Conservation (phyloP, 495 filamentous ascomycete species). For the Penicillium arizonense region DNA sequence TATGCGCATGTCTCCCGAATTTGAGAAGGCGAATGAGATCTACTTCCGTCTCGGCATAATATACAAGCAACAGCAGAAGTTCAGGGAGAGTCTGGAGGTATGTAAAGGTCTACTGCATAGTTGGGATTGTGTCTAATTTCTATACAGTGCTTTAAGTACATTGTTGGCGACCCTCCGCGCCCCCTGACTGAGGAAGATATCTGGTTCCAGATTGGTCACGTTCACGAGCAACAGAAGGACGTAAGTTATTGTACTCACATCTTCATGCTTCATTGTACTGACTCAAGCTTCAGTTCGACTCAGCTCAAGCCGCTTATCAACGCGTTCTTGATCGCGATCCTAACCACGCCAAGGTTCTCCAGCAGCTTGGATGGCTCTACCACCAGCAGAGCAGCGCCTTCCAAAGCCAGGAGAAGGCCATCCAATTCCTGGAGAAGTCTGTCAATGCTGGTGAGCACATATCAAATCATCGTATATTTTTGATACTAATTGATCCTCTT, state of each 20-base stretch:
- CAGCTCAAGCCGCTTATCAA: slow-evolving; percentile 86
- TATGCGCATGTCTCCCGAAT: slow-evolving; percentile 97
- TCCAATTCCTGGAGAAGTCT: slow-evolving; percentile 96
- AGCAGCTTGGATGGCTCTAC: slow-evolving; percentile 97
- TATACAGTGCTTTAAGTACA: slow-evolving; percentile 92
- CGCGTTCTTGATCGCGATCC: slow-evolving; percentile 94
- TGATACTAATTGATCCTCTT: neutral
- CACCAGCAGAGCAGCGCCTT: slow-evolving; percentile 92
- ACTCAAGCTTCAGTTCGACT: slow-evolving; percentile 68
- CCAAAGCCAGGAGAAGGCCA: slow-evolving; percentile 88
- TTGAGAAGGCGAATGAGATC: slow-evolving; percentile 99
- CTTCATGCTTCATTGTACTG: slow-evolving; percentile 6
- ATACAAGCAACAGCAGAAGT: slow-evolving; percentile 98
- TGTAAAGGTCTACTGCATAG: slow-evolving; percentile 14
- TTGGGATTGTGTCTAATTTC: slow-evolving; percentile 2
- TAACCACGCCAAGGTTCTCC: slow-evolving; percentile 95
- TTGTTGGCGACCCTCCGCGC: slow-evolving; percentile 87
- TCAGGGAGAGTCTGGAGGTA: slow-evolving; percentile 87
- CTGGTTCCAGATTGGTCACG: slow-evolving; percentile 99
- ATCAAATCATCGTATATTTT: neutral
- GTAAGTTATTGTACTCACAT: slow-evolving; percentile 52
- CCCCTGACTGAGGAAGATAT: slow-evolving; percentile 98
- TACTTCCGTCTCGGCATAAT: slow-evolving; percentile 99
- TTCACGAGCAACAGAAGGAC: slow-evolving; percentile 98
- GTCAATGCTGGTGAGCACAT: slow-evolving; percentile 76